Base-by-base conservation (phyloP, 2,329 filamentous ascomycete species). In the Beauveria medogensis region DNA sequence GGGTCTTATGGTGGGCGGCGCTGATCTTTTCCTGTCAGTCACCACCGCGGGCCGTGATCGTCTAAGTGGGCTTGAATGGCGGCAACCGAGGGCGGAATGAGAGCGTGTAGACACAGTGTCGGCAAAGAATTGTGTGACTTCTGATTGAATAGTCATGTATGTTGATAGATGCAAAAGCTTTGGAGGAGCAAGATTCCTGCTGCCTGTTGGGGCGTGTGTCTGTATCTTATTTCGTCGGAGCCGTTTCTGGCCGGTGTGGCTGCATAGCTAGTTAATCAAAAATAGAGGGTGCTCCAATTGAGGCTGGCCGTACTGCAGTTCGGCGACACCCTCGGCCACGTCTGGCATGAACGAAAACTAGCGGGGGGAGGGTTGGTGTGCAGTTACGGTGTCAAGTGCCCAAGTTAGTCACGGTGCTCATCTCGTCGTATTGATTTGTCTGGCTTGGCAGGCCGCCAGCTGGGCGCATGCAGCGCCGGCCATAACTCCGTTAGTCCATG, bases 171-270 rank as follows among this genome's bases (percentile, higher is more conserved):
- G 22, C 26, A 37, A 57, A 57, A 40, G 16, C 43, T 41, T 41
- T 37, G 12, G 30, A 50, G 16, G 30, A 40, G 12, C 47, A 48
- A 30, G 16, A 40, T 37, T 47, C 28, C 12, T 20, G 28, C n/a
- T 46, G 24, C 22, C 8, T 30, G 24, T 10, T 24, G 55, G 20
- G 5, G 51, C 37, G 43, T 34, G 43, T 55, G 41, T 43, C n/a
- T 54, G 34, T 41, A 16, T n/a, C 41, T 41, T 37, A 10, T 40
- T 26, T 22, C 37, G 24, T 26, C 47, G 50, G 48, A 28, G 40
- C 48, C 57, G 57, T 47, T 16, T 26, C 40, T 59, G 48, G 48
- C 57, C 48, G 57, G 57, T 37, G 57, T 59, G 57, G 57, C 57
- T 59, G 57, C 57, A 59, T 59, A 52, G 12, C 34, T 37, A 16